A percentile compares a stretch with the other conserved stretches of the same genome.
Conservation (phyloP, 495 filamentous ascomycete genomes). For the Daldinia decipiens region DNA sequence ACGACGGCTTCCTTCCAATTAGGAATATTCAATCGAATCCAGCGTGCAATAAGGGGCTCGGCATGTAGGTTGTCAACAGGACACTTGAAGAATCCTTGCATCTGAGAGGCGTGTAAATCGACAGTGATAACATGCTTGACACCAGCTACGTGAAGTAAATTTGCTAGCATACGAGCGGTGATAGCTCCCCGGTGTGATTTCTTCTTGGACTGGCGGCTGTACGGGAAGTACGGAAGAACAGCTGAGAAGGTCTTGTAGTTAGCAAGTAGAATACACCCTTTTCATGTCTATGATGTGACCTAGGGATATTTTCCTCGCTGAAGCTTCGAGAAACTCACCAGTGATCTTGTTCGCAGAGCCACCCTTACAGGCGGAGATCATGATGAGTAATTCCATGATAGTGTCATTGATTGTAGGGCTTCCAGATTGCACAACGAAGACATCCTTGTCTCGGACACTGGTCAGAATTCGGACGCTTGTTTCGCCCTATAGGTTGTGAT, state of each 20-base stretch:
- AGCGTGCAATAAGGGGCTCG: slow-evolving; percentile 93
- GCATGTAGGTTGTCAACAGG: slow-evolving; percentile 98
- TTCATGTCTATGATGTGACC: slow-evolving; percentile 16
- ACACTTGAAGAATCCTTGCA: slow-evolving; percentile 99
- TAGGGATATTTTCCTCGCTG: slow-evolving; percentile 7
- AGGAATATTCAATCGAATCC: slow-evolving; percentile 88
- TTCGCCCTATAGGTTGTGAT: slow-evolving; percentile 80
- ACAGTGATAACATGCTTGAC: slow-evolving; percentile 98
- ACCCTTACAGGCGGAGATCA: slow-evolving; percentile 98
- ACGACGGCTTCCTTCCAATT: slow-evolving; percentile 93
- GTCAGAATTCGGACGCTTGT: slow-evolving; percentile 93
- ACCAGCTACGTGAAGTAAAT: slow-evolving; percentile 89
- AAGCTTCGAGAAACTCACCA: slow-evolving; percentile 64
- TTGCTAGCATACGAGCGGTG: slow-evolving; percentile 95
- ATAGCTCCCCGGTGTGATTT: slow-evolving; percentile 97
- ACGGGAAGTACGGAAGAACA: slow-evolving; percentile 98
- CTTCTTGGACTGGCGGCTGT: slow-evolving; percentile 98
- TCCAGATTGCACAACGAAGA: slow-evolving; percentile 98
- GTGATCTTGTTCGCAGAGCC: slow-evolving; percentile 98
- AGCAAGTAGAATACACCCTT: slow-evolving; percentile 43
- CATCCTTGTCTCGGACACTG: slow-evolving; percentile 96
- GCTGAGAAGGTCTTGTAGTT: slow-evolving; percentile 62
- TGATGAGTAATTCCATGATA: slow-evolving; percentile 97
- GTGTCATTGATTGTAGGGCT: slow-evolving; percentile 97
- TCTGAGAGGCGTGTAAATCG: slow-evolving; percentile 95